Evolutionary conservation across 2,329 filamentous ascomycete species (phyloP), one percentile per base, ranked within the genome.

Genomic region (Calonectria multiphialidica): DNA sequence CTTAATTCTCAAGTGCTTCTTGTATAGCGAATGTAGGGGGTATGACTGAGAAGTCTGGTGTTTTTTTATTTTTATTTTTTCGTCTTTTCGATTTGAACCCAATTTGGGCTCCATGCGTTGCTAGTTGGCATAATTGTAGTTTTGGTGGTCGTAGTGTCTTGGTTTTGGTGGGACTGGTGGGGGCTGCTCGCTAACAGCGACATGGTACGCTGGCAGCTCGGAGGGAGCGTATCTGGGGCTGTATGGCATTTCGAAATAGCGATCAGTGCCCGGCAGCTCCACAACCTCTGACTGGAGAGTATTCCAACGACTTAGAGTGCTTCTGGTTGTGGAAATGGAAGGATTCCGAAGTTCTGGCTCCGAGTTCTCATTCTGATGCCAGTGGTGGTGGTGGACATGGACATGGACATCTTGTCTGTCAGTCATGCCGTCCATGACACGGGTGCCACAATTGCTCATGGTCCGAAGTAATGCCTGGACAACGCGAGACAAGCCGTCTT

Each of bases 111-210:
- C 18, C 23, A n/a, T 44, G 57, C 12, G 21, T 45, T 33, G 37
- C 40, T 62, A 62, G 57, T 6, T 62, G 18, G 57, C 57, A 45
- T 62, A 62, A 33, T 30, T 62, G 57, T 44, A 45, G 23, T 62
- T 37, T 23, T 62, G 44, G 37, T 42, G 57, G 28, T 62, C 40
- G 25, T 45, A 62, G 40, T 45, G 33, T 62, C 37, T 62, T 62
- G 57, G 57, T 42, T 62, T 62, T 62, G 57, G 57, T 45, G 57
- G 57, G 25, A 62, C 57, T 3, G 57, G 57, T 23, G 57, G 57
- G 37, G 37, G 40, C n/a, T 44, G 37, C 25, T 62, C 57, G 30
- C 35, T 15, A 23, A 40, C 18, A 13, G 13, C 57, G 25, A 62
- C 57, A 45, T 62, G 57, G 57, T 62, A 62, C 10, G 57, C 57